Conservation (phyloP, 1,284 basidiomycete species). For the Irpex lacteus region DNA sequence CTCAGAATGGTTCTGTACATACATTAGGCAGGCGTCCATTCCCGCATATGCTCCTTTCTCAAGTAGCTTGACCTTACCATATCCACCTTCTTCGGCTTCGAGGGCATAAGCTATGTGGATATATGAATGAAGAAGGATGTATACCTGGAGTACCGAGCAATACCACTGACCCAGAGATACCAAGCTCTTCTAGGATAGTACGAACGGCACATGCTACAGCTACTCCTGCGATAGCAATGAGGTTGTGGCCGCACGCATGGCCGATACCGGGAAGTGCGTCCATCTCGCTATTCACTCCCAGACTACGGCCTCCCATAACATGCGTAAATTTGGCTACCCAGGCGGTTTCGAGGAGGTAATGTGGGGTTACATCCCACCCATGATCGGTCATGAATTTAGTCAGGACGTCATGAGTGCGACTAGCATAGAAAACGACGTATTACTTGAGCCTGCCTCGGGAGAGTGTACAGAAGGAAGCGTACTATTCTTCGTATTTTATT, state of each 20-base stretch:
- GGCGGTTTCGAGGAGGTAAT: constrained; percentile 72
- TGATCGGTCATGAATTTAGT: constrained; percentile 56
- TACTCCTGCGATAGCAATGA: constrained; percentile 81
- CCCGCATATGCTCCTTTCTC: constrained; percentile 71
- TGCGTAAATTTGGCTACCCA: constrained; percentile 72
- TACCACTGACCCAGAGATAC: constrained; percentile 70
- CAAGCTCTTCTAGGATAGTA: constrained; percentile 49
- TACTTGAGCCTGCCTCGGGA: background rate
- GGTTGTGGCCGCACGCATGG: constrained; percentile 85
- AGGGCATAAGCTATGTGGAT: background rate
- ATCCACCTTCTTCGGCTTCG: constrained; percentile 75
- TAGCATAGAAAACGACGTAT: constrained; percentile 18
- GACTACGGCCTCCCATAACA: constrained; percentile 55
- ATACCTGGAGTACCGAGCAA: constrained; percentile 83
- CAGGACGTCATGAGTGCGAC: constrained; percentile 51
- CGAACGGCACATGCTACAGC: constrained; percentile 75
- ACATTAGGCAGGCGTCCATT: constrained; percentile 82
- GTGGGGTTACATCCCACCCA: constrained; percentile 60
- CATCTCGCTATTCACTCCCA: constrained; percentile 76
- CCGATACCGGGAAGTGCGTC: constrained; percentile 64
- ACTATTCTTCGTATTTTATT: constrained; percentile 28
- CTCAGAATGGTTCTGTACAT: no score
- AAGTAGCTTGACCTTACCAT: constrained; percentile 79
- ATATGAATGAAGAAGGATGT: constrained; percentile 4
- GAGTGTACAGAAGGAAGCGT: constrained; percentile 17